Evolutionary conservation across 2,329 filamentous ascomycete genomes (phyloP).

Genomic region (Nemania sp.): DNA sequence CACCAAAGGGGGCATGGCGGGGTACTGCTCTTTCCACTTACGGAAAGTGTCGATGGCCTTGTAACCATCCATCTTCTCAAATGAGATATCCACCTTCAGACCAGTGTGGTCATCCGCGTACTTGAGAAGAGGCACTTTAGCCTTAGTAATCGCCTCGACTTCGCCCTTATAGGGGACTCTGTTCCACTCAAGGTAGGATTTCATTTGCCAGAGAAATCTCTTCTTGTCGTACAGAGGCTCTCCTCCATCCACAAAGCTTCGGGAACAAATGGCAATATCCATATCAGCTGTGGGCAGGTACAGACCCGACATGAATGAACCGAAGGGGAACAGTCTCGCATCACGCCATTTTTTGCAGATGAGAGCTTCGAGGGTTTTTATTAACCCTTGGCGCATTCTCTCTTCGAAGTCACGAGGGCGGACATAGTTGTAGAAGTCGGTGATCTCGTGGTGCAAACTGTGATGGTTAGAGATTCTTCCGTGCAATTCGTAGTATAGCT

Average conservation of each 20-base stretch:
- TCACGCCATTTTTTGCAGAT: conserved; percentile 62
- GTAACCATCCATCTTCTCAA: conserved; percentile 86
- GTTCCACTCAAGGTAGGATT: conserved; percentile 58
- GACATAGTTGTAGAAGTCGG: conserved; percentile 86
- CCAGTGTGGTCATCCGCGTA: conserved; percentile 78
- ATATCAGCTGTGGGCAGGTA: conserved; percentile 79
- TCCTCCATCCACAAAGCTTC: conserved; percentile 58
- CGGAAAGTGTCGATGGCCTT: conserved; percentile 79
- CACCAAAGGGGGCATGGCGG: conserved; percentile 83
- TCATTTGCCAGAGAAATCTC: conserved; percentile 64
- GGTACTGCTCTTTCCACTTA: conserved; percentile 76
- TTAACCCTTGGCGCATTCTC: conserved; percentile 70
- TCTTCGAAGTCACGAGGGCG: conserved; percentile 78
- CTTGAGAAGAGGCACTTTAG: conserved; percentile 91
- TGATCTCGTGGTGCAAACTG: conserved; percentile 86
- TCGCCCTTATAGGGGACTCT: conserved; percentile 60
- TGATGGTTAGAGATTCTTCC: conserved; percentile 14
- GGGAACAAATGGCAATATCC: conserved; percentile 80
- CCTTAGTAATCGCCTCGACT: conserved; percentile 70
- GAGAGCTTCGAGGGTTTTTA: conserved; percentile 66
- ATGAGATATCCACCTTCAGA: conserved; percentile 88
- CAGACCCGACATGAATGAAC: conserved; percentile 88
- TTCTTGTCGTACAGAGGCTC: conserved; percentile 53
- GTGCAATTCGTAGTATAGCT: too few species aligned
- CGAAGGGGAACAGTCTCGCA: conserved; percentile 74